Percentiles rank a stretch among this genome's conserved stretches.
These are phyloP conservation scores for Puccinia coronata DNA, from an alignment of 1,284 basidiomycete species.

Conservation along the genomic window DNA sequence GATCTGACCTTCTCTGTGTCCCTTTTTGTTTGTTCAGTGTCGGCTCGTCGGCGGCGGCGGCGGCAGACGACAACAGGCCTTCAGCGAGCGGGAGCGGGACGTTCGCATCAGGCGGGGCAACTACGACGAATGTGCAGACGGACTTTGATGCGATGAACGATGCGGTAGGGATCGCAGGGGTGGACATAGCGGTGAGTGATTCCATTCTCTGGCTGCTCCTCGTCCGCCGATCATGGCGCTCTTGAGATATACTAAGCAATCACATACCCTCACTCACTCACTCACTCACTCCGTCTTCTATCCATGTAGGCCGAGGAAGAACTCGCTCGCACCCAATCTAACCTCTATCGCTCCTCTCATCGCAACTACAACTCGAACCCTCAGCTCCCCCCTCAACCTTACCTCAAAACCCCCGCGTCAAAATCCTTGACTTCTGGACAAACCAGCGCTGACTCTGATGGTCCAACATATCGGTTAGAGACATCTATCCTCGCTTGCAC, in stretches of 20 bases:
- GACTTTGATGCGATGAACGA: slow-evolving; percentile 67
- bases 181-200: slow-evolving; percentile 72
- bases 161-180: slow-evolving; percentile 76
- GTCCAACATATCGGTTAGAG: slow-evolving; percentile 42
- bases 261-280: neutral
- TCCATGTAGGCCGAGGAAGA: slow-evolving; percentile 56
- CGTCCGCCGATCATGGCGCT: too few species aligned
- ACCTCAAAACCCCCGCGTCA: slow-evolving; percentile 9
- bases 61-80: slow-evolving; percentile 22
- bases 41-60: neutral
- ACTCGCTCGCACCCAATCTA: slow-evolving; percentile 26
- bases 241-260: too few species aligned
- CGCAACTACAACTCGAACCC: neutral
- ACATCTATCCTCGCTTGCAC: neutral
- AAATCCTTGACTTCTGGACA: slow-evolving; percentile 36
- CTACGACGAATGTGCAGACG: slow-evolving; percentile 45
- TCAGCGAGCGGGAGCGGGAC: slow-evolving; percentile 34
- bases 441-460: slow-evolving; percentile 31
- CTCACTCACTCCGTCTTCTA: neutral
- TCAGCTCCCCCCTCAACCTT: slow-evolving; percentile 17
- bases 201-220: too few species aligned
- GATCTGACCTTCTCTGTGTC: neutral
- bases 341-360: neutral
- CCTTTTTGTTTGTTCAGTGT: slow-evolving; percentile 1
- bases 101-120: neutral